These are phyloP conservation scores for Diospyros kaki DNA, from an alignment of 148 eudicot species.

Conservation along the genomic window DNA sequence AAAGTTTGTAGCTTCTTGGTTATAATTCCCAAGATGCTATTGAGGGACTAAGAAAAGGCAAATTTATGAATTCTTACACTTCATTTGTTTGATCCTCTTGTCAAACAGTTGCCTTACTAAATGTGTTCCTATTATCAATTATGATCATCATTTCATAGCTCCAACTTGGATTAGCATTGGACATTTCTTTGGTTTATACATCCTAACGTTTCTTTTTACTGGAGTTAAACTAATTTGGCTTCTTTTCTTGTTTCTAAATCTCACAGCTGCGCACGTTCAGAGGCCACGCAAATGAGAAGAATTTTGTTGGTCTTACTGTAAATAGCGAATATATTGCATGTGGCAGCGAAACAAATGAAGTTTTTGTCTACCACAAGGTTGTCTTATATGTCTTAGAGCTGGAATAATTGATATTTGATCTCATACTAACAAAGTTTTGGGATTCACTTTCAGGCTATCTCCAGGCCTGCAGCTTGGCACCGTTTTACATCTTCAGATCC, in stretches of 20 bases:
- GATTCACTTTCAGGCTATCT: constrained; percentile 50
- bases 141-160: background rate
- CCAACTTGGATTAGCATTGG: background rate
- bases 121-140: background rate
- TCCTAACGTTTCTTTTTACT: background rate
- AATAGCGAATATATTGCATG: constrained; percentile 83
- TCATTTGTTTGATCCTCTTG: too few species aligned
- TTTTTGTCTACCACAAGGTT: constrained; percentile 91
- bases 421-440: constrained; percentile 6
- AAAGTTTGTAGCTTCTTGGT: too few species aligned
- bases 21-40: too few species aligned
- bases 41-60: too few species aligned
- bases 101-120: background rate
- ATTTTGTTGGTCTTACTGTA: constrained; percentile 81
- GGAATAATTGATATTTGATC: background rate
- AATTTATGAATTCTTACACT: too few species aligned
- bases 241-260: background rate
- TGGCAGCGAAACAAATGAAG: constrained; percentile 94
- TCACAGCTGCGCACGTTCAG: constrained; percentile 60
- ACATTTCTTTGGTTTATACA: background rate
- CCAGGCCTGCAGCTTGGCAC: constrained; percentile 68
- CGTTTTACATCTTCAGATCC: constrained; percentile 50
- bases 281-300: constrained; percentile 86
- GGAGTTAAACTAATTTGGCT: background rate
- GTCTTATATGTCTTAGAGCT: constrained; percentile 10